Percentiles rank a stretch among this genome's conserved stretches.
Conservation (phyloP, 768 basidiomycete genomes). For the Russula abietina region DNA sequence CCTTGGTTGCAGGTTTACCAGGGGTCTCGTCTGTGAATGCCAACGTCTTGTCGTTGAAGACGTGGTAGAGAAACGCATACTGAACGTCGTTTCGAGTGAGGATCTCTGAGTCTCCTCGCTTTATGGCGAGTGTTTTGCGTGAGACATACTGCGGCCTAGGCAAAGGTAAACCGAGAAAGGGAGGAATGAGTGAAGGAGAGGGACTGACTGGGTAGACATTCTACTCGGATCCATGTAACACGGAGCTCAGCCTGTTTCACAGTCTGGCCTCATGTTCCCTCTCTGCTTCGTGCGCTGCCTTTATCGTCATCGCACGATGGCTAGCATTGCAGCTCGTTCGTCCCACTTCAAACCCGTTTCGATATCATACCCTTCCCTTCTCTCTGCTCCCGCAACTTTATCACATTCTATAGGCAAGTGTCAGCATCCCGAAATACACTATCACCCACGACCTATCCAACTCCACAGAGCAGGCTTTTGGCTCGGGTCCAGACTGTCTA, state of each 20-base stretch:
- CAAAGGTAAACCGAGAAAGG: slow-evolving; percentile 50
- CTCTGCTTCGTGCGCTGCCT: slow-evolving; percentile 7
- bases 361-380: slow-evolving; percentile 56
- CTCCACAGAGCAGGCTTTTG: slow-evolving; percentile 70
- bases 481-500: slow-evolving; percentile 65
- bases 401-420: slow-evolving; percentile 56
- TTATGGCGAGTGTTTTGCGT: slow-evolving; percentile 66
- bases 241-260: not conserved
- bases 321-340: slow-evolving; percentile 24
- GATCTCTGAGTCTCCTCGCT: slow-evolving; percentile 76
- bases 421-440: not conserved
- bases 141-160: slow-evolving; percentile 36
- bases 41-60: slow-evolving; percentile 62
- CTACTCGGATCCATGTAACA: slow-evolving; percentile 18
- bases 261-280: slow-evolving; percentile 6
- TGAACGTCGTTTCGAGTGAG: slow-evolving; percentile 81
- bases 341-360: slow-evolving; percentile 45
- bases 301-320: slow-evolving; percentile 16
- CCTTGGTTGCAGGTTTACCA: slow-evolving; percentile 39
- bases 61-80: slow-evolving; percentile 73
- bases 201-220: slow-evolving; percentile 23
- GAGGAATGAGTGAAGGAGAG: slow-evolving; percentile 32
- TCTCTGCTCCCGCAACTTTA: slow-evolving; percentile 48
- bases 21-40: slow-evolving; percentile 68
- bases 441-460: slow-evolving; percentile 1